Conservation (phyloP, 805 yeast genomes). For the Ogataea trehalophila region DNA sequence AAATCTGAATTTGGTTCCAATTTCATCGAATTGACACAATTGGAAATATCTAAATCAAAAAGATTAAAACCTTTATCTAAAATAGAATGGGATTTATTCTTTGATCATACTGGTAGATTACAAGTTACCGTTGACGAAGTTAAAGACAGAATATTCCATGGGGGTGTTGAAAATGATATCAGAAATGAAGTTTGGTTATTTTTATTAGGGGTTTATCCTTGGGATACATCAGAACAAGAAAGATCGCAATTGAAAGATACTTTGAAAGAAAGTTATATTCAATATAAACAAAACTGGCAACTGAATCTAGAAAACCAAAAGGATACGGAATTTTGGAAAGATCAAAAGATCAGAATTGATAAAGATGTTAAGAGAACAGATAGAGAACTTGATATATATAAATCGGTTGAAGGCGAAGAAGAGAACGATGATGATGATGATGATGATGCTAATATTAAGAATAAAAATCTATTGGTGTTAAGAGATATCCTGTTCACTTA, state of each 20-base stretch:
- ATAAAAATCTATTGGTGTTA: conserved; percentile 68
- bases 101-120: conserved; percentile 74
- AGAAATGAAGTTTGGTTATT: conserved; percentile 84
- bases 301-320: conserved; percentile 47
- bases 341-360: conserved; percentile 84
- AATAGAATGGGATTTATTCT: conserved; percentile 81
- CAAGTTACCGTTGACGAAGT: conserved; percentile 72
- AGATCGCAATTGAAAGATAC: conserved; percentile 54
- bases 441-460: conserved; percentile 61
- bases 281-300: conserved; percentile 69
- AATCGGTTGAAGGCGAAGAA: conserved; percentile 26
- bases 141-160: conserved; percentile 82
- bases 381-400: conserved; percentile 64
- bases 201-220: conserved; percentile 75
- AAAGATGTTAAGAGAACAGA: conserved; percentile 94
- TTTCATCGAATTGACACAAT: conserved; percentile 47
- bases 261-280: conserved; percentile 43
- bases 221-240: conserved; percentile 76
- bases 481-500: conserved; percentile 80
- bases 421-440: conserved; percentile 41
- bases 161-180: conserved; percentile 61
- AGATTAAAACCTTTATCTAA: conserved; percentile 62
- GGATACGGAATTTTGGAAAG: conserved; percentile 72
- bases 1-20: conserved; percentile 56
- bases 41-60: conserved; percentile 55